phyloP scores from a whole-genome alignment of 1,284 basidiomycete species.

The Ganoderma sinense region DNA sequence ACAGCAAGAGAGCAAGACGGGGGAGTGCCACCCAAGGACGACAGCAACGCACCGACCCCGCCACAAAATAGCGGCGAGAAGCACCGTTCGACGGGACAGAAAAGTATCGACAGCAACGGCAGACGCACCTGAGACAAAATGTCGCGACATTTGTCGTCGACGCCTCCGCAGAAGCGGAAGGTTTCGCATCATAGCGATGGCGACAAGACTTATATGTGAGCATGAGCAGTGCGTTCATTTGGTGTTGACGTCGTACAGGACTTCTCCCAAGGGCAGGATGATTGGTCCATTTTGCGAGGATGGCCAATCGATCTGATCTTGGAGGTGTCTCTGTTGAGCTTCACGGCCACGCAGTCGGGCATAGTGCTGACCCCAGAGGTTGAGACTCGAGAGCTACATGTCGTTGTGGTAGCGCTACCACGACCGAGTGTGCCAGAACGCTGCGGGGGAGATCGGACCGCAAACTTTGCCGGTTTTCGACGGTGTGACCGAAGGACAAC shows the following conservation, averaged over 20 bases:
- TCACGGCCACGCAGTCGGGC: no score
- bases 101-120: not conserved
- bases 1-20: not conserved
- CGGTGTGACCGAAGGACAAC: not conserved
- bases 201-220: not conserved
- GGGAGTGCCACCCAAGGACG: not conserved
- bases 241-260: not conserved
- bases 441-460: not conserved
- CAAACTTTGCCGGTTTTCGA: not conserved
- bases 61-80: not conserved
- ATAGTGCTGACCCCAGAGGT: not conserved
- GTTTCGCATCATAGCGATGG: not conserved
- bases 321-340: not conserved
- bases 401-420: not conserved
- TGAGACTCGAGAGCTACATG: not conserved
- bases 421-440: not conserved
- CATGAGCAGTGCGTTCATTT: not conserved
- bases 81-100: not conserved
- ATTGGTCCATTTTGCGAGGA: not conserved
- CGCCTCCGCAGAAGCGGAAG: not conserved
- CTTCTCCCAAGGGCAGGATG: not conserved
- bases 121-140: not conserved
- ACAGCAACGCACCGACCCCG: not conserved
- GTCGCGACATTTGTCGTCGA: conserved; percentile 2
- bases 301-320: not conserved